Conservation (phyloP, 1,139 yeast genomes). For the Saccharomyces hybrid region DNA sequence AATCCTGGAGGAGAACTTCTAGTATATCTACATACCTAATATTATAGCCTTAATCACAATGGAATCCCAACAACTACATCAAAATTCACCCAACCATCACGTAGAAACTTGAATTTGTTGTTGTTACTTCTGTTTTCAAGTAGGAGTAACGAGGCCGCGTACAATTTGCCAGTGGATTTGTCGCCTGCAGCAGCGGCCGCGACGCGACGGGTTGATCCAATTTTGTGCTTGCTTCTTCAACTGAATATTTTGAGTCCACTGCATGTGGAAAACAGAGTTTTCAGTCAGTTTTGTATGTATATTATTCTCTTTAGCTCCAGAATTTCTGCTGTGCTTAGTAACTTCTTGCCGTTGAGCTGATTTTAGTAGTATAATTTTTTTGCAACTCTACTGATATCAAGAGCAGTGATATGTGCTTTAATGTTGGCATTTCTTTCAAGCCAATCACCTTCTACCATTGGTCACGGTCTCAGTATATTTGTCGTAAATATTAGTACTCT, state of each 20-base stretch:
- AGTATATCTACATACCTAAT: no score
- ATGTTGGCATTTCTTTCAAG: conserved; percentile 55
- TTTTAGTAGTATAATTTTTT: conserved; percentile 71
- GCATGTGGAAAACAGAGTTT: conserved; percentile 71
- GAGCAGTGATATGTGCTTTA: conserved; percentile 79
- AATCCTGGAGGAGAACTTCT: no score
- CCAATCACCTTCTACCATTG: conserved; percentile 46
- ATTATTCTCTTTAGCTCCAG: conserved; percentile 79
- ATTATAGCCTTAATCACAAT: no score
- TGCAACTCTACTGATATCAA: conserved; percentile 93
- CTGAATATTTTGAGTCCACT: conserved; percentile 59
- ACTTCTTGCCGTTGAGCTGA: conserved; percentile 71
- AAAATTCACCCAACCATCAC: no score
- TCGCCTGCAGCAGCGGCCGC: conserved; percentile 2
- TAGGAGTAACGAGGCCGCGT: conserved; percentile 34
- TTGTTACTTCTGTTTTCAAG: conserved; percentile 15
- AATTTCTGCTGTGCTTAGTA: conserved; percentile 78
- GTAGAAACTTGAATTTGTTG: conserved; percentile 46
- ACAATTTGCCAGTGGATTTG: conserved; percentile 42
- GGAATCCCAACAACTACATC: no score
- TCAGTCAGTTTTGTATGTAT: conserved; percentile 81
- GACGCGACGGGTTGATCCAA: conserved; percentile 24
- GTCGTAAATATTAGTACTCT: conserved; percentile 59
- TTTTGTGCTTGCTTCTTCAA: conserved; percentile 49
- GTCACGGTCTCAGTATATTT: conserved; percentile 45